A percentile compares a stretch with the other conserved stretches of the same genome.
Conservation (phyloP, 306 rosid species). For the Calophaca sinica region DNA sequence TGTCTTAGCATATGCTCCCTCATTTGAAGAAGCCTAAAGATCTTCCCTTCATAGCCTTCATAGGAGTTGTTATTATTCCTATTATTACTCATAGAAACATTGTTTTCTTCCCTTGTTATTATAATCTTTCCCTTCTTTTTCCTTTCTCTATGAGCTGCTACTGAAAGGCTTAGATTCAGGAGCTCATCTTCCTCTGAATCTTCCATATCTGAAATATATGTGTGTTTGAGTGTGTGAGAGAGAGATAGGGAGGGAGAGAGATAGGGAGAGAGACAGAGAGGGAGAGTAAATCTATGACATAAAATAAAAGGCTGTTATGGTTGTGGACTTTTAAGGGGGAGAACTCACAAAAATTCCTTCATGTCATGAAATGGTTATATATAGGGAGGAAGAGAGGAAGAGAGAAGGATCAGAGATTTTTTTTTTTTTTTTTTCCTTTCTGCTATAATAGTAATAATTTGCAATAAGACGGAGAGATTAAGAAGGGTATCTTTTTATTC, state of each 20-base stretch:
- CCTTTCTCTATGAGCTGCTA: slow-evolving; percentile 57
- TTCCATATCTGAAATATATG: slow-evolving; percentile 55
- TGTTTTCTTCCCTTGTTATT: not conserved
- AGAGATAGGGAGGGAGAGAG: not conserved
- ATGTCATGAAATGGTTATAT: slow-evolving; percentile 60
- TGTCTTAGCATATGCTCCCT: slow-evolving; percentile 75
- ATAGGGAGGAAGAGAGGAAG: slow-evolving; percentile 52
- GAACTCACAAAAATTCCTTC: slow-evolving; percentile 52
- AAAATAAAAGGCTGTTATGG: slow-evolving; percentile 30
- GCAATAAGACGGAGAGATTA: slow-evolving; percentile 51
- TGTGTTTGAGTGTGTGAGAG: not conserved
- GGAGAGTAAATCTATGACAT: slow-evolving; percentile 47
- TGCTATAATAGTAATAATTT: not conserved
- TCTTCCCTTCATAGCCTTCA: slow-evolving; percentile 68
- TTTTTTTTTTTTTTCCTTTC: not conserved
- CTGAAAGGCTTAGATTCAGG: slow-evolving; percentile 79
- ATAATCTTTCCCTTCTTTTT: slow-evolving; percentile 57
- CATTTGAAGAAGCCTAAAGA: slow-evolving; percentile 74
- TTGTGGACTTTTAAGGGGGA: slow-evolving; percentile 52
- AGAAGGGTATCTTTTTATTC: slow-evolving; percentile 72
- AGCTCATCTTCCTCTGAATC: slow-evolving; percentile 68
- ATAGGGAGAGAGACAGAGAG: too few species aligned
- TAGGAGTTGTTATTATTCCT: slow-evolving; percentile 30
- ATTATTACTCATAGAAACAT: slow-evolving; percentile 37
- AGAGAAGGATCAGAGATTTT: slow-evolving; percentile 34